Base-by-base conservation (phyloP, 2,329 filamentous ascomycete genomes). In the Thielaviopsis musarum region DNA sequence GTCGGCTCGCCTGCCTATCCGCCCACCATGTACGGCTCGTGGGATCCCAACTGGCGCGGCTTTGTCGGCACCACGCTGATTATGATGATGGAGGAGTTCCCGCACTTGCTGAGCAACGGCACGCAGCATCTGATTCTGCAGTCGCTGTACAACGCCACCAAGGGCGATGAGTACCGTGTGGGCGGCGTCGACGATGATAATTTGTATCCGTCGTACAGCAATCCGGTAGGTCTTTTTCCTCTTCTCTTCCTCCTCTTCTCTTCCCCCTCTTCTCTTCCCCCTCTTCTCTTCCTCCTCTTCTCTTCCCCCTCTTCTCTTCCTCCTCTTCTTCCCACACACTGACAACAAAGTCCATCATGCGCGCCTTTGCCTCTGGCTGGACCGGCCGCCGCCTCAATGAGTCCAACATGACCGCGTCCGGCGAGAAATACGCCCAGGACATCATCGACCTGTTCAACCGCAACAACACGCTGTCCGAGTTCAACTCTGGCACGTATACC, bases 1-100 rank as follows among this genome's bases (percentile, higher is more conserved):
- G 75, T 83, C 4, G 80, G 79, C 19, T 75, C 72, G 2, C 58
- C 69, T 1, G 67, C 70, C 17, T 84, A 84, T 62, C 72, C 73
- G 1, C 67, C 73, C n/a, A 65, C 67, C 3, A 78, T 79, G 38
- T 81, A 83, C 65, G 73, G 75, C 59, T 74, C 75, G 0, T 84
- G 79, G 77, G 81, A 84, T 63, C 80, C 80, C 1, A 84, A 84
- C 62, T 84, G 81, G 81, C 72, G 81, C 56, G 81, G 80, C 0
- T 84, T 84, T 60, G 73, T 84, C 38, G 79, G 79, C 13, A 82
- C 79, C 0, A 75, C 78, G 0, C 73, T 84, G 15, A 75, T 84
- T 26, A 69, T 83, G 49, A 76, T 76, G 26, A 70, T 82, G 22
- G 81, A 84, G 65, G 80, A 84, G 63, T 84, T 79, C 58, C 66